Evolutionary conservation across 129 eudicot genomes (phyloP).

Genomic region (Kitagawia praeruptora): DNA sequence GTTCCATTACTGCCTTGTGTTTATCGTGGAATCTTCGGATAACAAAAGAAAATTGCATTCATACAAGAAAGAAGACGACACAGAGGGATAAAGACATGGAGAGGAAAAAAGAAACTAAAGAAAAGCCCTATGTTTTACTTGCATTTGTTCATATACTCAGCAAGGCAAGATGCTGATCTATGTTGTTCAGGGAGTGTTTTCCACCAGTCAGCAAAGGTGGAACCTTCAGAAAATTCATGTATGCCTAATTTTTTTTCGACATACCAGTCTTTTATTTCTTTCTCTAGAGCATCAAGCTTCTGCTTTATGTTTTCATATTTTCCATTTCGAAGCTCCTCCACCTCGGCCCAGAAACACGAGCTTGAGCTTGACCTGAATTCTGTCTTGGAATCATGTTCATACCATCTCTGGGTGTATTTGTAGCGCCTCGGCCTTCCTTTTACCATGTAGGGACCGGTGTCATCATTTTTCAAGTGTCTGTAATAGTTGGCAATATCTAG

Average conservation of each 20-base stretch:
- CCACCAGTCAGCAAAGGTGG: slow-evolving; percentile 88
- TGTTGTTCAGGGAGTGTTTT: slow-evolving; percentile 57
- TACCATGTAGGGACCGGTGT: slow-evolving; percentile 70
- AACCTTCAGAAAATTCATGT: slow-evolving; percentile 55
- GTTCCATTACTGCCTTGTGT: neutral
- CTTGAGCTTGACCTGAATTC: slow-evolving; percentile 36
- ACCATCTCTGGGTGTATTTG: slow-evolving; percentile 68
- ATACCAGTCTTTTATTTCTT: slow-evolving; percentile 35
- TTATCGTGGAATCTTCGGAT: neutral
- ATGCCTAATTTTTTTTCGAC: slow-evolving; percentile 17
- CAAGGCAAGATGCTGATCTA: slow-evolving; percentile 38
- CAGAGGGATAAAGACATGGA: neutral
- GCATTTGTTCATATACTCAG: slow-evolving; percentile 4
- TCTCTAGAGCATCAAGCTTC: slow-evolving; percentile 39
- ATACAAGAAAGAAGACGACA: neutral
- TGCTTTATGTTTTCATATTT: slow-evolving; percentile 34
- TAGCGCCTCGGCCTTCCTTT: slow-evolving; percentile 78
- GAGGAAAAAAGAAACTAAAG: neutral
- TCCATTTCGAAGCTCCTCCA: slow-evolving; percentile 50
- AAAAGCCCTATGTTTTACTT: neutral
- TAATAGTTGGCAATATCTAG: slow-evolving; percentile 87
- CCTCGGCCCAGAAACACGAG: slow-evolving; percentile 85
- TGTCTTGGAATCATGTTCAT: slow-evolving; percentile 50
- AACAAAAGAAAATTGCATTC: neutral
- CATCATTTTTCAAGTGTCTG: slow-evolving; percentile 69